Percentiles rank a stretch among this genome's conserved stretches.
Evolutionary conservation across 2,329 filamentous ascomycete species (phyloP).

Genomic region (Fusarium fracticaudum): DNA sequence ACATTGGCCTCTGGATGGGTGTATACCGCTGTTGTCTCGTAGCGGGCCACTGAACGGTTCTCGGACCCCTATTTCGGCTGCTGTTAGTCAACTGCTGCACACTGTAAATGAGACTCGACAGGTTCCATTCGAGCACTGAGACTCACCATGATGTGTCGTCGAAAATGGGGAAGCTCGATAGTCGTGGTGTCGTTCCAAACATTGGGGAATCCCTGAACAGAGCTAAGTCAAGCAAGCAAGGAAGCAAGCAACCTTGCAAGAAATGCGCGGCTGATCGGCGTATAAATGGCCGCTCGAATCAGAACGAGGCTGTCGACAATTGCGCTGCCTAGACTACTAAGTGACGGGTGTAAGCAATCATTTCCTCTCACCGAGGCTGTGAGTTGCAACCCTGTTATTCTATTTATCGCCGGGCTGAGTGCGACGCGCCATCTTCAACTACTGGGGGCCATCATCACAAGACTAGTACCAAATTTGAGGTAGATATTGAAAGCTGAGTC

Average conservation of each 20-base stretch:
- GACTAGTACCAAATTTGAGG: conserved; percentile 9
- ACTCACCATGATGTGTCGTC: conserved; percentile 42
- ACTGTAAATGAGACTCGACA: neutral
- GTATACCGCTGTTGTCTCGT: conserved; percentile 68
- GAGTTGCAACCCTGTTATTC: neutral
- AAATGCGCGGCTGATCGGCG: neutral
- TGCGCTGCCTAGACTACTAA: conserved; percentile 12
- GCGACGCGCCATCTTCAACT: neutral
- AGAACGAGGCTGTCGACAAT: conserved; percentile 17
- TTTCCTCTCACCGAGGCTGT: conserved; percentile 1
- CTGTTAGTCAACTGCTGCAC: neutral
- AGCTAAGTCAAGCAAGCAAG: neutral
- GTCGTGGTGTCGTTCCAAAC: conserved; percentile 3
- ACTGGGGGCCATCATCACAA: conserved; percentile 24
- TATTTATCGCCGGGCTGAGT: neutral
- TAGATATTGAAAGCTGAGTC: conserved; percentile 19
- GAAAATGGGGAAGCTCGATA: conserved; percentile 14
- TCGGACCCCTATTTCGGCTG: conserved; percentile 49
- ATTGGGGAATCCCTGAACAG: conserved; percentile 18
- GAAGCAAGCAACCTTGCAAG: neutral
- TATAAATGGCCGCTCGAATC: conserved; percentile 19
- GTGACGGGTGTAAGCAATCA: neutral
- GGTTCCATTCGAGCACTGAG: neutral
- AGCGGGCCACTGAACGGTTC: conserved; percentile 52
- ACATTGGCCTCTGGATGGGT: conserved; percentile 67